phyloP scores from a whole-genome alignment of 2,329 filamentous ascomycete genomes.

The Aspergillus tamarii region DNA sequence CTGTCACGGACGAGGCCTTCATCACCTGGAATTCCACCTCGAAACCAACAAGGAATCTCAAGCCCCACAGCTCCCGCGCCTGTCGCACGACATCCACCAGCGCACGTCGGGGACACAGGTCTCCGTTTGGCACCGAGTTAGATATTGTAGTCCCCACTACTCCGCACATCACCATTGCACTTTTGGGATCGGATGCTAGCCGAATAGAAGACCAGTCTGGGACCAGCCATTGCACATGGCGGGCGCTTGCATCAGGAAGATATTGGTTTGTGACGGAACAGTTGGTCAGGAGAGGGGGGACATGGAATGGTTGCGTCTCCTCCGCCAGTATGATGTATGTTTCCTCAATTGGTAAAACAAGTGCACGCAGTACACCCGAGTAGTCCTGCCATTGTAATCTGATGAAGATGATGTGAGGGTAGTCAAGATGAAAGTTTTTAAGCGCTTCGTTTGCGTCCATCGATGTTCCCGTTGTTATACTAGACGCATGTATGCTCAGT shows the following conservation, averaged over 20 bases:
- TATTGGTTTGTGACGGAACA: neutral
- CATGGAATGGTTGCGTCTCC: neutral
- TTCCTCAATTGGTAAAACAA: neutral
- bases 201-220: neutral
- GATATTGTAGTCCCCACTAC: neutral
- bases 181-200: neutral
- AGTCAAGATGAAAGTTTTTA: too few species aligned
- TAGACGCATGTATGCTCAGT: neutral
- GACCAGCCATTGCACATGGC: neutral
- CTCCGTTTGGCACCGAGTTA: neutral
- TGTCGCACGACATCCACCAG: slow-evolving; percentile 7
- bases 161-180: neutral
- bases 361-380: too few species aligned
- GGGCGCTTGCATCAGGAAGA: neutral
- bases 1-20: neutral
- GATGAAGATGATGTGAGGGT: too few species aligned
- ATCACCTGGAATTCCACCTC: slow-evolving; percentile 19
- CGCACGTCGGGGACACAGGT: slow-evolving; percentile 13
- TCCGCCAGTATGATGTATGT: neutral
- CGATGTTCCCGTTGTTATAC: neutral
- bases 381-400: too few species aligned
- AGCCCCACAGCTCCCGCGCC: neutral
- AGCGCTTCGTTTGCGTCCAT: neutral
- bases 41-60: slow-evolving; percentile 18
- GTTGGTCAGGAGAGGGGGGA: neutral